Evolutionary conservation across 495 filamentous ascomycete genomes (phyloP).

Genomic region (Parathielavia hyrcaniae): DNA sequence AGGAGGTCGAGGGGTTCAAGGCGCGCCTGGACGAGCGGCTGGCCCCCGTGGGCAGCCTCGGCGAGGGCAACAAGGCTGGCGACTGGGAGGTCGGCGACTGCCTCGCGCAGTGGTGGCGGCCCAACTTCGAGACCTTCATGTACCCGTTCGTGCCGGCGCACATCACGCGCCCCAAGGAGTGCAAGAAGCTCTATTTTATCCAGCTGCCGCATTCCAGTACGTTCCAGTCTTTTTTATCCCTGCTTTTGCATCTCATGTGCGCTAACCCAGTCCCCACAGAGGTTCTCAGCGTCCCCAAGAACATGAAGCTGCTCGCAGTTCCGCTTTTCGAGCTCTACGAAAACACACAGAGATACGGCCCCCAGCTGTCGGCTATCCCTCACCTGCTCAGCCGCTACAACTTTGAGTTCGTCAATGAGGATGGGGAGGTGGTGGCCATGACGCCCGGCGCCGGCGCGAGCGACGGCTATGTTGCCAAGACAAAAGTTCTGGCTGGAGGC

Average conservation of each 20-base stretch:
- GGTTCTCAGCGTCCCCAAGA: constrained; percentile 95
- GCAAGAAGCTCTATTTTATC: constrained; percentile 98
- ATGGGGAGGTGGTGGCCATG: constrained; percentile 75
- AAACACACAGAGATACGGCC: constrained; percentile 89
- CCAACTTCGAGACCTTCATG: constrained; percentile 99
- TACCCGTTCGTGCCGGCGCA: constrained; percentile 96
- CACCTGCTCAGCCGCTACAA: constrained; percentile 90
- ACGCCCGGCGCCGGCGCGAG: constrained; percentile 62
- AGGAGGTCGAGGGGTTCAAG: constrained; percentile 92
- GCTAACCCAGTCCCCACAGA: constrained; percentile 48
- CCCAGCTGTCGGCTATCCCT: constrained; percentile 91
- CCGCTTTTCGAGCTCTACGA: constrained; percentile 97
- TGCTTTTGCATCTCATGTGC: neutral
- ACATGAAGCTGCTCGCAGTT: constrained; percentile 97
- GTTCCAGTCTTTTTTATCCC: constrained; percentile 29
- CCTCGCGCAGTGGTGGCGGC: constrained; percentile 95
- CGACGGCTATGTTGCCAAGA: constrained; percentile 52
- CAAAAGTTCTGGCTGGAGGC: constrained; percentile 71
- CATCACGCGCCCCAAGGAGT: constrained; percentile 94
- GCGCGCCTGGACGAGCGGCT: constrained; percentile 83
- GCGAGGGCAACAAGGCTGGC: constrained; percentile 78
- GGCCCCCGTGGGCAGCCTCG: constrained; percentile 80
- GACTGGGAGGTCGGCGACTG: constrained; percentile 94
- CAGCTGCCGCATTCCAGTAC: constrained; percentile 85
- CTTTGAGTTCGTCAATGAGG: constrained; percentile 97